Percentiles rank a stretch among this genome's conserved stretches.
Evolutionary conservation across 805 yeast genomes (phyloP).

Genomic region (Pichia deserticola): DNA sequence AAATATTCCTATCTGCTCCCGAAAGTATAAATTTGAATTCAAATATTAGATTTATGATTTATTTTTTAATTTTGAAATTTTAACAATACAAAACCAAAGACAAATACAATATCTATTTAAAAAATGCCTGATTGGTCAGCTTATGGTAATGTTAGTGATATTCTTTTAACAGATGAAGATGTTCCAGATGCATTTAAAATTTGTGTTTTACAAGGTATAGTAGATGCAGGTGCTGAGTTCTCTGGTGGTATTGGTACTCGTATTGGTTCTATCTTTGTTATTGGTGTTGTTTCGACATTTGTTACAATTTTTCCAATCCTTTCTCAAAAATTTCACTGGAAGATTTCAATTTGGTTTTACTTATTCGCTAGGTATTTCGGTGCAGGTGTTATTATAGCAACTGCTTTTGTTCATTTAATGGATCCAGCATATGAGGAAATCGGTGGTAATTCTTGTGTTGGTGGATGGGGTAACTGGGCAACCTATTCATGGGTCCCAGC

Average conservation of each 20-base stretch:
- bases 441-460: conserved; percentile 43
- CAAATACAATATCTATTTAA: background rate
- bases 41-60: no score
- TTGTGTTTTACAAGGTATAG: conserved; percentile 17
- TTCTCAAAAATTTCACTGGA: conserved; percentile 44
- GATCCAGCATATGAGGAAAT: conserved; percentile 55
- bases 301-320: conserved; percentile 53
- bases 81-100: background rate
- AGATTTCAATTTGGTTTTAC: conserved; percentile 50
- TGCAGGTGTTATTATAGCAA: conserved; percentile 74
- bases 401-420: conserved; percentile 66
- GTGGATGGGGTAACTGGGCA: conserved; percentile 50
- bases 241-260: conserved; percentile 30
- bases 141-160: conserved; percentile 7
- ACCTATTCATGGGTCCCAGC: conserved; percentile 46
- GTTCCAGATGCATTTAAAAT: conserved; percentile 16
- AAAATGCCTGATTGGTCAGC: conserved; percentile 11
- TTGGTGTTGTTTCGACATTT: conserved; percentile 44
- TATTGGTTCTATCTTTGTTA: conserved; percentile 54
- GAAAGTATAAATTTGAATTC: no score
- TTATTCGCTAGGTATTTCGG: conserved; percentile 64
- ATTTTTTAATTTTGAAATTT: no score
- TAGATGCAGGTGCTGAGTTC: conserved; percentile 14
- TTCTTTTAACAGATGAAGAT: conserved; percentile 9
- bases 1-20: no score